Evolutionary conservation across 768 basidiomycete genomes (phyloP).

Genomic region (Russula emetica): DNA sequence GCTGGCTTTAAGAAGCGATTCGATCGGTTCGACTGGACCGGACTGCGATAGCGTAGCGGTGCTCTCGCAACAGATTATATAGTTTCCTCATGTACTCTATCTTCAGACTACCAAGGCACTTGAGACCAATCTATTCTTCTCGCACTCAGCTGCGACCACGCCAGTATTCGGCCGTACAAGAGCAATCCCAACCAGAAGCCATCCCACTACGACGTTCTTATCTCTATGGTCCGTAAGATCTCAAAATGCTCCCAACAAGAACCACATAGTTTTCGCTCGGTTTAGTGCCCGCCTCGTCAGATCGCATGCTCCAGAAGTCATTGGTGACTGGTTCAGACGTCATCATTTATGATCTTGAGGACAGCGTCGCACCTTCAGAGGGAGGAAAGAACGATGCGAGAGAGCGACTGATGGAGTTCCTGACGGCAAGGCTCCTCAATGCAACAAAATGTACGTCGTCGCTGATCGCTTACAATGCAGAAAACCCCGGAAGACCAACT

Average conservation of each 20-base stretch:
- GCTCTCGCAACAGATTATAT: not conserved
- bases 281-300: constrained; percentile 72
- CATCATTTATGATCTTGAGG: constrained; percentile 86
- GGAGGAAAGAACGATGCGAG: constrained; percentile 60
- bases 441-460: no score
- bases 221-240: constrained; percentile 46
- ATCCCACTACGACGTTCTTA: constrained; percentile 34
- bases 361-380: constrained; percentile 64
- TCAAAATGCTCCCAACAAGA: not conserved
- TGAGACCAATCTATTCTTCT: not conserved
- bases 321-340: constrained; percentile 60
- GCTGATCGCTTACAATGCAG: constrained; percentile 5
- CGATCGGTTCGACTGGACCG: constrained; percentile 77
- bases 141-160: not conserved
- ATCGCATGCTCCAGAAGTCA: constrained; percentile 79
- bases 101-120: not conserved
- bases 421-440: constrained; percentile 41
- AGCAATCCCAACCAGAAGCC: not conserved
- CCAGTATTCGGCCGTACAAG: constrained; percentile 1
- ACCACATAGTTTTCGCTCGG: constrained; percentile 5
- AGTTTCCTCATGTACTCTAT: constrained; percentile 2
- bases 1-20: constrained; percentile 69
- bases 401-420: constrained; percentile 49
- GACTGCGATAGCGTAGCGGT: constrained; percentile 37
- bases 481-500: constrained; percentile 33